A percentile compares a stretch with the other conserved stretches of the same genome.
Evolutionary conservation across 106 monocot genomes (phyloP).

Genomic region (Acorus gramineus): DNA sequence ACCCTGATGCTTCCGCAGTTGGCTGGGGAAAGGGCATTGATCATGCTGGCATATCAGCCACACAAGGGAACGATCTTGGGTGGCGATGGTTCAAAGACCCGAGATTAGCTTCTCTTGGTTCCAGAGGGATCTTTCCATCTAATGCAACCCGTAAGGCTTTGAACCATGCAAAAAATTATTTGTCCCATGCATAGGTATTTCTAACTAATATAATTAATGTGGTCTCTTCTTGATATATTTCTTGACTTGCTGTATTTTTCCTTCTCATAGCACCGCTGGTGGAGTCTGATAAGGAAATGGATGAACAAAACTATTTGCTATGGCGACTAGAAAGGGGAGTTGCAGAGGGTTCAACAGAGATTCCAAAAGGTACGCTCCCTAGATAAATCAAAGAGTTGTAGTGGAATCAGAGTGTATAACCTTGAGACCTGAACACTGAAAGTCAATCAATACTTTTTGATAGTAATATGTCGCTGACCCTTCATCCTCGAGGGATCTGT

Average conservation of each 20-base stretch:
- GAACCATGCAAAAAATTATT: background rate
- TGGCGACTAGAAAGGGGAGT: conserved; percentile 90
- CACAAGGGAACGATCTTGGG: conserved; percentile 49
- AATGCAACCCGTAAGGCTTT: conserved; percentile 56
- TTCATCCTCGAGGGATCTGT: too few species aligned
- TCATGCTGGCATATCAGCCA: conserved; percentile 32
- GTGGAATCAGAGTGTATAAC: too few species aligned
- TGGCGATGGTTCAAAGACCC: conserved; percentile 94
- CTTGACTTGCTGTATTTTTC: background rate
- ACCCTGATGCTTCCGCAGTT: conserved; percentile 52
- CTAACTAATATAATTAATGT: background rate
- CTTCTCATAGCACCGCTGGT: conserved; percentile 67
- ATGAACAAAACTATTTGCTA: conserved; percentile 59
- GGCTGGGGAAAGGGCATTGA: conserved; percentile 72
- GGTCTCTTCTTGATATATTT: conserved; percentile 1
- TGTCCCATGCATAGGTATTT: background rate
- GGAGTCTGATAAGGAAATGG: conserved; percentile 67
- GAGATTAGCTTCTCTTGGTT: conserved; percentile 63
- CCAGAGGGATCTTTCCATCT: conserved; percentile 87
- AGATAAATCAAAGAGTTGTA: too few species aligned
- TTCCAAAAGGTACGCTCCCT: conserved; percentile 63
- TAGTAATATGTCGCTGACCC: too few species aligned
- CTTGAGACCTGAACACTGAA: too few species aligned
- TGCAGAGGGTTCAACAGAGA: conserved; percentile 92
- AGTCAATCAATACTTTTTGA: too few species aligned